Evolutionary conservation across 129 eudicot genomes (phyloP), one percentile per base, ranked within the genome.

Genomic region (Artemisia annua): DNA sequence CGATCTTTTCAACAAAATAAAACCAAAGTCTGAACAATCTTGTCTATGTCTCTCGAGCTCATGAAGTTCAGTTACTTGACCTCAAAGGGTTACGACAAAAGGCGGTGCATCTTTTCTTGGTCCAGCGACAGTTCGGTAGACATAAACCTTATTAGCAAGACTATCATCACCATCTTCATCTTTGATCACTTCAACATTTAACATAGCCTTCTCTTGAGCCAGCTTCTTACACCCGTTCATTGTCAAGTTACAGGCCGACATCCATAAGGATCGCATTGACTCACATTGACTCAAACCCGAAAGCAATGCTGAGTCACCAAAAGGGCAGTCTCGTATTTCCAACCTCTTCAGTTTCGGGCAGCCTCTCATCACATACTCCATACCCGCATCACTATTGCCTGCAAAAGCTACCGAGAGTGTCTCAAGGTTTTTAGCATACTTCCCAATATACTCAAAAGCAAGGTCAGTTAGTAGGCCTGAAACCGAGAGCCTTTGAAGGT

Each of bases 321-420:
- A 90, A 2, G 93, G 96, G 65, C 91, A 85, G 71, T 90, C 94
- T 60, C 96, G 75, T 24, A 90, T 90, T 82, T 90, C 96, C 11
- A 90, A 79, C 78, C 84, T 73, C 77, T 84, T 83, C 28, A 90
- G 74, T 78, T 83, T 87, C 7, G 80, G 70, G 71, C 93, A 90
- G 43, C 96, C 96, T 48, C 67, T 72, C 64, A 90, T 79, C 75
- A 90, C 88, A 71, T 70, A 71, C 79, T 83, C 78, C 90, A 90
- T 83, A n/a, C 85, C 96, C 79, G 67, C 67, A 65, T 87, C 96
- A 69, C 88, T 85, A 24, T 51, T 69, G 22, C 96, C 97, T 32
- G 94, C 96, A 78, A 91, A 91, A 9, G 96, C 96, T 64, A 91
- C 88, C 0, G 97, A 91, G 39, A 91, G 89, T 1, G 90, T 88